Conservation (phyloP, 2,329 filamentous ascomycete genomes). For the Xylaria sp. region DNA sequence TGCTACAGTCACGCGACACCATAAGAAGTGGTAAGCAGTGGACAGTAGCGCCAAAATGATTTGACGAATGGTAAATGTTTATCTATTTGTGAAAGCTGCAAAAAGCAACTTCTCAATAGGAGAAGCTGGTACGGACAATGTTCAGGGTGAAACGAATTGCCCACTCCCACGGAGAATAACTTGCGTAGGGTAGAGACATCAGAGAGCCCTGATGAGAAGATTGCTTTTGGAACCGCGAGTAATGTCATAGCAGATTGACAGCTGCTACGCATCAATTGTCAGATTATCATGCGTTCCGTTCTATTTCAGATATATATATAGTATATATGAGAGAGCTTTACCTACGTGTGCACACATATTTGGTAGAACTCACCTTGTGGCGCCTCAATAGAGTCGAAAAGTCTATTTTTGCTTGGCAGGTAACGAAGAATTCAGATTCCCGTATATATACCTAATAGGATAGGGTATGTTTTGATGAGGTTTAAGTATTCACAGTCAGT, state of each 20-base stretch:
- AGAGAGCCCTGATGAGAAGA: slow-evolving; percentile 65
- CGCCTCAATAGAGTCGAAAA: neutral
- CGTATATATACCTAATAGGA: neutral
- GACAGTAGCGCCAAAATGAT: neutral
- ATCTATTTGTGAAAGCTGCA: slow-evolving; percentile 8
- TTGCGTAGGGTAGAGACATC: slow-evolving; percentile 57
- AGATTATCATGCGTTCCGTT: slow-evolving; percentile 56
- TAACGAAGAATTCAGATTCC: neutral
- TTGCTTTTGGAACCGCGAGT: slow-evolving; percentile 67
- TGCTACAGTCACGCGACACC: slow-evolving; percentile 1
- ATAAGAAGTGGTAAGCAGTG: neutral
- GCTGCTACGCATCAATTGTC: slow-evolving; percentile 66
- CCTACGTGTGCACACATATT: neutral
- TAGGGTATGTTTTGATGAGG: neutral
- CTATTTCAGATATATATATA: slow-evolving; percentile 28
- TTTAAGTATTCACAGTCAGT: slow-evolving; percentile 38
- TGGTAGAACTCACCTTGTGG: slow-evolving; percentile 19
- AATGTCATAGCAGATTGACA: slow-evolving; percentile 63
- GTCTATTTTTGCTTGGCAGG: neutral
- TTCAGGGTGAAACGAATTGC: slow-evolving; percentile 73
- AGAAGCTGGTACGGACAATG: slow-evolving; percentile 50
- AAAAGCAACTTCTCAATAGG: neutral
- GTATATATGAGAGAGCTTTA: slow-evolving; percentile 1
- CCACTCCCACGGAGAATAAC: slow-evolving; percentile 55
- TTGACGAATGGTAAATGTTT: slow-evolving; percentile 3